A percentile compares a stretch with the other conserved stretches of the same genome.
Conservation (phyloP, 2,329 filamentous ascomycete genomes). For the Pseudocercospora vitis region DNA sequence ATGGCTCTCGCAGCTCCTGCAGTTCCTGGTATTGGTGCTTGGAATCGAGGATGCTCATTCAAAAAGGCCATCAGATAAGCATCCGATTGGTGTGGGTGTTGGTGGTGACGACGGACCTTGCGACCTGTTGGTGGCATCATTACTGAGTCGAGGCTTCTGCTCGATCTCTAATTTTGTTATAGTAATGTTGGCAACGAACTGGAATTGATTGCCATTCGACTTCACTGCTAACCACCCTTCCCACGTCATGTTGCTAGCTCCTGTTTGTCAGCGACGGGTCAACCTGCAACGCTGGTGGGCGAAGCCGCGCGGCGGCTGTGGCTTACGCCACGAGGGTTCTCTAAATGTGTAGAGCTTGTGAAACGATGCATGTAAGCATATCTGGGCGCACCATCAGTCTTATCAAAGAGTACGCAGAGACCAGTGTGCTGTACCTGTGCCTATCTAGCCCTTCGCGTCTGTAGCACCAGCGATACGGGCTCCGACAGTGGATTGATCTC, state of each 20-base stretch:
- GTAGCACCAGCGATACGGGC: not conserved
- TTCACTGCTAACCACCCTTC: no score
- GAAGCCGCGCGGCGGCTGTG: constrained; percentile 4
- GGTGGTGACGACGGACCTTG: constrained; percentile 8
- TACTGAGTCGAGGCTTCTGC: not conserved
- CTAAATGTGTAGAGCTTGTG: constrained; percentile 1
- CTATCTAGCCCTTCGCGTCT: no score
- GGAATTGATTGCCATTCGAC: no score
- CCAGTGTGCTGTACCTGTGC: not conserved
- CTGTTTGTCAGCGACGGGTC: not conserved
- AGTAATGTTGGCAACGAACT: not conserved
- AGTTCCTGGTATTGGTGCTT: no score
- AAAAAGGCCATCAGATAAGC: no score
- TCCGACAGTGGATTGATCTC: not conserved
- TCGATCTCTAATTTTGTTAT: not conserved
- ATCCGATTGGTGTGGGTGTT: constrained; percentile 6
- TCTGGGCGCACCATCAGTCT: not conserved
- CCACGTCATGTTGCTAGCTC: no score
- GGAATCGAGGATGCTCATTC: no score
- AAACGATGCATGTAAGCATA: not conserved
- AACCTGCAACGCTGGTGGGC: not conserved
- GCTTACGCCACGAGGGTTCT: constrained; percentile 3
- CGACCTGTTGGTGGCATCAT: not conserved
- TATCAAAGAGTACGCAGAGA: no score
- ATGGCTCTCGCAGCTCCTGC: no score